These are phyloP conservation scores for Mallotus nudiflorus DNA, from an alignment of 345 rosid genomes.

Conservation along the genomic window DNA sequence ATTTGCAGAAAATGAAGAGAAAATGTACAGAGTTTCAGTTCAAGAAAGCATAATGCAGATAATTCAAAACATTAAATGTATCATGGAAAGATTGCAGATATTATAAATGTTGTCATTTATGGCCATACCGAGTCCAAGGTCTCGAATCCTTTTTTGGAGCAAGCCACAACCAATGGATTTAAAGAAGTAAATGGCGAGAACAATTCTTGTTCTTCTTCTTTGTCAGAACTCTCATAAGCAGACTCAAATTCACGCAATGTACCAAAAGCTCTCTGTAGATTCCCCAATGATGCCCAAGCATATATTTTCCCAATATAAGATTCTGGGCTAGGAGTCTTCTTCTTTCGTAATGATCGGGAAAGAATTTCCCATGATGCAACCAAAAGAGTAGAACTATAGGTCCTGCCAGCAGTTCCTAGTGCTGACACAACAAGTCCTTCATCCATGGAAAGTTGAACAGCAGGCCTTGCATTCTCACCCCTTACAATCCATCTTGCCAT, in stretches of 20 bases:
- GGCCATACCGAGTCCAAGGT: slow-evolving; percentile 70
- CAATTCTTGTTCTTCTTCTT: slow-evolving; percentile 53
- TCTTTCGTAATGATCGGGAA: slow-evolving; percentile 59
- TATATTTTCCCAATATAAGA: slow-evolving; percentile 74
- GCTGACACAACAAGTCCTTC: slow-evolving; percentile 79
- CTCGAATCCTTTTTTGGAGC: slow-evolving; percentile 83
- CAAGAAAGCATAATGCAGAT: not conserved
- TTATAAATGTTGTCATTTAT: not conserved
- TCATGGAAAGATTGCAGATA: not conserved
- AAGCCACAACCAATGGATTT: slow-evolving; percentile 75
- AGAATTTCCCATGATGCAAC: slow-evolving; percentile 86
- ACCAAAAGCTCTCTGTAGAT: slow-evolving; percentile 67
- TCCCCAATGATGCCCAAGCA: slow-evolving; percentile 75
- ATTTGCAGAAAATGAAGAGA: not conserved
- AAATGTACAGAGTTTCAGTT: not conserved
- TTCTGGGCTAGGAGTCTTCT: slow-evolving; percentile 68
- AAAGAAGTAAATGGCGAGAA: slow-evolving; percentile 88
- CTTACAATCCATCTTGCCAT: slow-evolving; percentile 77
- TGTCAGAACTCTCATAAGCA: slow-evolving; percentile 43
- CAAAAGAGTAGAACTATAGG: slow-evolving; percentile 58
- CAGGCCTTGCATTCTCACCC: slow-evolving; percentile 69
- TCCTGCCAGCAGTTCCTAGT: slow-evolving; percentile 87
- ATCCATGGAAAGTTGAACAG: slow-evolving; percentile 62
- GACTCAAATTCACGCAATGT: slow-evolving; percentile 73
- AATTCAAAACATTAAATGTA: not conserved